phyloP scores from a whole-genome alignment of 352 stramenopile species.

The Phytophthora pisi region DNA sequence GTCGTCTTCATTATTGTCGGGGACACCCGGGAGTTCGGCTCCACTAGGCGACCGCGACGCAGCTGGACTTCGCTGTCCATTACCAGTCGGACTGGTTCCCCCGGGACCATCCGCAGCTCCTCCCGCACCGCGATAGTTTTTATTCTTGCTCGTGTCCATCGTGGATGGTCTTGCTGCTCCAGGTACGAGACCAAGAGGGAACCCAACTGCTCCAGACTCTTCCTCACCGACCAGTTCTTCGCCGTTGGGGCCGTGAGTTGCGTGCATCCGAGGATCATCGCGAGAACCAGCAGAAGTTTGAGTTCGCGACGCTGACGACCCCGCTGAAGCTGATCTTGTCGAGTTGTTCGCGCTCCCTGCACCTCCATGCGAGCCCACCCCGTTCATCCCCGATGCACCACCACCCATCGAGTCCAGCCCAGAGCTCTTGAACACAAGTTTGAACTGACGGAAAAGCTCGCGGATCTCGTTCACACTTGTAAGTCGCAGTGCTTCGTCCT shows the following conservation, averaged over 20 bases:
- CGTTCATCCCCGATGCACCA: conserved; percentile 1
- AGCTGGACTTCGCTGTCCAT: conserved; percentile 45
- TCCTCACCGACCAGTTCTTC: conserved; percentile 66
- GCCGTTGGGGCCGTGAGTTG: conserved; percentile 17
- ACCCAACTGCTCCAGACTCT: conserved; percentile 56
- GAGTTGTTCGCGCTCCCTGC: conserved; percentile 28
- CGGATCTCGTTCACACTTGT: conserved; percentile 91
- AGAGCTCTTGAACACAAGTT: conserved; percentile 75
- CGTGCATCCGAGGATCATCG: conserved; percentile 42
- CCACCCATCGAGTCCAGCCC: conserved; percentile 26
- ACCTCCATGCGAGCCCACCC: conserved; percentile 7
- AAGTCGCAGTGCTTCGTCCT: conserved; percentile 77
- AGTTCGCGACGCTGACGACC: conserved; percentile 53
- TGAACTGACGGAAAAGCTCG: conserved; percentile 93
- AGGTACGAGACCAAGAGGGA: conserved; percentile 62
- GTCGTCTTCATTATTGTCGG: conserved; percentile 36
- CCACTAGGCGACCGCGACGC: conserved; percentile 31
- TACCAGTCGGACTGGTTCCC: conserved; percentile 15
- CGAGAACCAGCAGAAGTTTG: conserved; percentile 59
- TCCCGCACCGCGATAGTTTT: not conserved
- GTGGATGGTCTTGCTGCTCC: conserved; percentile 63
- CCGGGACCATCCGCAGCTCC: not conserved
- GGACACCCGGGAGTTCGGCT: conserved; percentile 16
- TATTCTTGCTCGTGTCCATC: conserved; percentile 45
- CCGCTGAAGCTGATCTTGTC: conserved; percentile 49